These are phyloP conservation scores for Candida frijolesensis DNA, from an alignment of 1,139 yeast genomes.

Conservation along the genomic window DNA sequence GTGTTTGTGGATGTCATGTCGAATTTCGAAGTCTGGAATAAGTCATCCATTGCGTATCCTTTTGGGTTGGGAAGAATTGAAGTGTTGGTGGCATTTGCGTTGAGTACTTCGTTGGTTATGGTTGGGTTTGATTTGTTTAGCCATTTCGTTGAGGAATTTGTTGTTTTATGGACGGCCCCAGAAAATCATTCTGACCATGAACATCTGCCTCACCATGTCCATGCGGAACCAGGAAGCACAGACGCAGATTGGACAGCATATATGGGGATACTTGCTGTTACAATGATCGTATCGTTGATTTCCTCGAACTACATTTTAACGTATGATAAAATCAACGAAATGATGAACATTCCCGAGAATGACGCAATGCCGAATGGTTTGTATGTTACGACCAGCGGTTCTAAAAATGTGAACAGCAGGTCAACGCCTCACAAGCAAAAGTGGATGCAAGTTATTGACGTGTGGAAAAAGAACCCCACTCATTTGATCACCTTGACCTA, in stretches of 20 bases:
- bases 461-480: constrained; percentile 55
- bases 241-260: constrained; percentile 38
- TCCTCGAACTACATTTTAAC: constrained; percentile 42
- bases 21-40: constrained; percentile 90
- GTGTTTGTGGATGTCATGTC: constrained; percentile 78
- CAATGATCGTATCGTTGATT: constrained; percentile 35
- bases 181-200: constrained; percentile 30
- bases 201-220: constrained; percentile 55
- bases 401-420: constrained; percentile 7
- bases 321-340: constrained; percentile 35
- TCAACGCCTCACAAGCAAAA: constrained; percentile 3
- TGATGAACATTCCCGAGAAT: constrained; percentile 21
- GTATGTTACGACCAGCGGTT: not conserved
- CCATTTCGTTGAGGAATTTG: constrained; percentile 78
- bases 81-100: constrained; percentile 84
- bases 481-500: constrained; percentile 63
- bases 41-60: constrained; percentile 81
- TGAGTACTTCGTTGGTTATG: constrained; percentile 81
- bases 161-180: constrained; percentile 51
- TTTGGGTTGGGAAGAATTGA: constrained; percentile 90
- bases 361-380: not conserved
- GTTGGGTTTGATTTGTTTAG: constrained; percentile 88
- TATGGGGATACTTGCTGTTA: constrained; percentile 29
- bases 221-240: constrained; percentile 37
- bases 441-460: constrained; percentile 9